Evolutionary conservation across 176 grass and related monocot species (phyloP).

Genomic region (Carex parvula): DNA sequence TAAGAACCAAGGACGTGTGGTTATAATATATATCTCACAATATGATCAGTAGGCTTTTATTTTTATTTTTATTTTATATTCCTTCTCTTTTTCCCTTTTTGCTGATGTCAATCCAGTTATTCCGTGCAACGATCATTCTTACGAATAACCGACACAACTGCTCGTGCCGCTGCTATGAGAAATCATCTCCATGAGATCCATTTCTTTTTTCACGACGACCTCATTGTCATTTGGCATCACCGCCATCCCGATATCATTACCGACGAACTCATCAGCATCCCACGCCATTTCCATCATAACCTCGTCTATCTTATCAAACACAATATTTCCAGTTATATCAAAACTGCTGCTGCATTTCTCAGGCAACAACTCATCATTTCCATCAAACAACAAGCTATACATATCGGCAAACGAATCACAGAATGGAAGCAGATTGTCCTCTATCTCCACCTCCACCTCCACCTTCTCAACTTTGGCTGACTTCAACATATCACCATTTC

Average conservation of each 20-base stretch:
- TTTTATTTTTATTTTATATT: background rate
- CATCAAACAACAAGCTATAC: conserved; percentile 41
- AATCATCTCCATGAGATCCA: conserved; percentile 59
- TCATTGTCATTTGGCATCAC: background rate
- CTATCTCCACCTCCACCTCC: background rate
- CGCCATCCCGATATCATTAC: background rate
- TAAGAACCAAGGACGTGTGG: background rate
- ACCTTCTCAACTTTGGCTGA: background rate
- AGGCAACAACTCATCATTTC: conserved; percentile 17
- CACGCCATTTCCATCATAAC: conserved; percentile 51
- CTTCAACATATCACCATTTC: background rate
- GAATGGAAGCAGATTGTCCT: conserved; percentile 27
- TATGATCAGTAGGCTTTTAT: background rate
- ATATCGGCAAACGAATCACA: conserved; percentile 42
- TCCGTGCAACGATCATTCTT: background rate
- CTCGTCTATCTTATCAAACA: conserved; percentile 42
- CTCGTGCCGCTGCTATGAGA: conserved; percentile 17
- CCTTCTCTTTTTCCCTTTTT: background rate
- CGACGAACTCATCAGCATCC: conserved; percentile 29
- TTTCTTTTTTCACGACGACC: conserved; percentile 47
- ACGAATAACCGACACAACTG: background rate
- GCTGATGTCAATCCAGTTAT: background rate
- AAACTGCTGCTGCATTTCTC: background rate
- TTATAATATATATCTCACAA: no score
- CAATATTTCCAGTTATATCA: conserved; percentile 19